phyloP scores from a whole-genome alignment of 1,284 basidiomycete genomes.

The Phlebopus sp. region DNA sequence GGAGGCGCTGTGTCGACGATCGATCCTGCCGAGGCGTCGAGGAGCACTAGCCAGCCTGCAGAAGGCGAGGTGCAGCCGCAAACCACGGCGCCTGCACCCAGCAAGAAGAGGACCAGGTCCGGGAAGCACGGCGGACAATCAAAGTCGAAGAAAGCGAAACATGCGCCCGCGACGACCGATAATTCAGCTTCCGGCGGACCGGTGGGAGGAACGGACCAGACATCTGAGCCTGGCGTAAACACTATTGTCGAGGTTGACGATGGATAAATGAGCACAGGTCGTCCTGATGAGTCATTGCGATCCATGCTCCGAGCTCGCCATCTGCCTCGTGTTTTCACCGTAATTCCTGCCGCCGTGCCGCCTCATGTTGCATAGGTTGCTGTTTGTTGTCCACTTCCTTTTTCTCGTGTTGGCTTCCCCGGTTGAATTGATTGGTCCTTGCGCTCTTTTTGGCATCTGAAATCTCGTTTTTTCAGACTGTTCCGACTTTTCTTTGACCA shows the following conservation, averaged over 20 bases:
- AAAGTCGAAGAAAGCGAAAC: conserved; percentile 37
- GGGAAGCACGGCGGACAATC: conserved; percentile 27
- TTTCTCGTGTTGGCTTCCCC: not conserved
- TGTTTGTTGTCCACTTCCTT: conserved; percentile 4
- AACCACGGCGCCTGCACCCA: conserved; percentile 24
- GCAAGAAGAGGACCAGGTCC: conserved; percentile 30
- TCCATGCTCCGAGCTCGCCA: no score
- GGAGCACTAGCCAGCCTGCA: conserved; percentile 14
- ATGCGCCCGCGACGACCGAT: conserved; percentile 10
- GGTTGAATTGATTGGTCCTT: conserved; percentile 28
- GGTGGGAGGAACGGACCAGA: conserved; percentile 25
- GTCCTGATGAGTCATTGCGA: conserved; percentile 5
- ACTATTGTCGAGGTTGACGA: conserved; percentile 25
- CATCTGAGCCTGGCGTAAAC: conserved; percentile 21
- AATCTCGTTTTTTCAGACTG: conserved; percentile 11
- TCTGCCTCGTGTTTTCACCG: conserved; percentile 7
- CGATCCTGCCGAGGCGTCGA: conserved; percentile 26
- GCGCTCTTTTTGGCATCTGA: conserved; percentile 20
- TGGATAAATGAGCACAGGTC: conserved; percentile 13
- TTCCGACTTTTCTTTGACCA: conserved; percentile 41
- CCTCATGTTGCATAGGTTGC: conserved; percentile 9
- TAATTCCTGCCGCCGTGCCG: conserved; percentile 12
- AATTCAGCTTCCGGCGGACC: conserved; percentile 24
- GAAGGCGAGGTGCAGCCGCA: conserved; percentile 19
- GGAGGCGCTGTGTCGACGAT: conserved; percentile 28